Percentiles rank a stretch among this genome's conserved stretches.
Conservation (phyloP, 768 basidiomycete genomes). For the Arthromyces matolae region DNA sequence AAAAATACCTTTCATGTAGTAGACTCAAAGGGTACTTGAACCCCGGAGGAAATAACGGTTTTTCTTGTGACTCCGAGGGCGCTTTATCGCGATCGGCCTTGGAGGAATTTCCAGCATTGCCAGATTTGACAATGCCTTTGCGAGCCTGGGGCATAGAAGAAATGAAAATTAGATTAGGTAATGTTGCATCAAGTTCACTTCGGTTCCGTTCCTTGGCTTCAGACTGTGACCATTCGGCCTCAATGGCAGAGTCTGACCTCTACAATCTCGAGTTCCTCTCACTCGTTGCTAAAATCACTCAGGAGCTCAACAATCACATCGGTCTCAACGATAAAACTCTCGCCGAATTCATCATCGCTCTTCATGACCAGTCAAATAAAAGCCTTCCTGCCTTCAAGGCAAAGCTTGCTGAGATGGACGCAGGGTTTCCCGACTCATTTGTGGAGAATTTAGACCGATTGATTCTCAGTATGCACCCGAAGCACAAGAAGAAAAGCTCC, state of each 20-base stretch:
- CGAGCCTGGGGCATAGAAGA: conserved; percentile 57
- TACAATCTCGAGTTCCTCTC: conserved; percentile 93
- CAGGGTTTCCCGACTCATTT: conserved; percentile 86
- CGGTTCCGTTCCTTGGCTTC: neutral
- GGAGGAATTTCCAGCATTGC: conserved; percentile 85
- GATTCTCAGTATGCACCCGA: conserved; percentile 92
- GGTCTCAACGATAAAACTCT: conserved; percentile 87
- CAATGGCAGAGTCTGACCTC: conserved; percentile 71
- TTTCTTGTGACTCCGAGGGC: conserved; percentile 33
- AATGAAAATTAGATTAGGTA: conserved; percentile 11
- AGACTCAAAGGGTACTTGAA: conserved; percentile 81
- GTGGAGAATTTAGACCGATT: conserved; percentile 92
- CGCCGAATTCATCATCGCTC: conserved; percentile 90
- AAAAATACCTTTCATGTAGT: conserved; percentile 83
- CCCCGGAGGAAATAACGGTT: conserved; percentile 75
- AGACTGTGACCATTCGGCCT: conserved; percentile 4
- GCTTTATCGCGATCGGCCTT: conserved; percentile 46
- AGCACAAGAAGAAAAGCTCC: conserved; percentile 77
- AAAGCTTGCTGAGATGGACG: conserved; percentile 72
- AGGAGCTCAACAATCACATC: conserved; percentile 88
- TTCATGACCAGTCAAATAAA: conserved; percentile 79
- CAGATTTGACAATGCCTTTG: conserved; percentile 80
- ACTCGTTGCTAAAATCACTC: conserved; percentile 85
- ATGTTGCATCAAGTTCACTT: neutral
- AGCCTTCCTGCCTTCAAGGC: conserved; percentile 76